Percentiles rank a stretch among this genome's conserved stretches.
These are phyloP conservation scores for Geotrichum cucujoidarum DNA, from an alignment of 1,139 yeast genomes.

Conservation along the genomic window DNA sequence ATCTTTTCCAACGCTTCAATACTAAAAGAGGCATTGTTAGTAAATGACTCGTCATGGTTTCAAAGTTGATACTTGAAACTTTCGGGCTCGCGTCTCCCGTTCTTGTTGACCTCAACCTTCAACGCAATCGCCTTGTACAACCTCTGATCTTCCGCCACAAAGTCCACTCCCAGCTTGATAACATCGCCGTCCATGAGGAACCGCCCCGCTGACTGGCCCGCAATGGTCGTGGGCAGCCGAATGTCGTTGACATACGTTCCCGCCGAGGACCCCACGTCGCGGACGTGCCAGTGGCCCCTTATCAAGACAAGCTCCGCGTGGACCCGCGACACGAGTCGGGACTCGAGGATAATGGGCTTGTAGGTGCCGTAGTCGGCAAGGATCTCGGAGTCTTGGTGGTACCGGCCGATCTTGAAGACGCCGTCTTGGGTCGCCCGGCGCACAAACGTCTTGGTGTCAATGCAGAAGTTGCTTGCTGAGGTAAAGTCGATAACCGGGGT, in stretches of 20 bases:
- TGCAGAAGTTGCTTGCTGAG: slow-evolving; percentile 69
- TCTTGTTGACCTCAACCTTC: slow-evolving; percentile 81
- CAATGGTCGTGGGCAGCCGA: slow-evolving; percentile 75
- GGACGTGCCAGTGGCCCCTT: slow-evolving; percentile 78
- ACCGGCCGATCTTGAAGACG: slow-evolving; percentile 69
- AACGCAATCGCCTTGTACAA: slow-evolving; percentile 89
- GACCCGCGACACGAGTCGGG: slow-evolving; percentile 86
- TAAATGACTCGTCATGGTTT: background rate
- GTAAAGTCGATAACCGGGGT: slow-evolving; percentile 88
- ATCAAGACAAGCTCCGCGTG: slow-evolving; percentile 79
- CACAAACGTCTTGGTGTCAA: slow-evolving; percentile 77
- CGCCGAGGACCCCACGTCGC: slow-evolving; percentile 81
- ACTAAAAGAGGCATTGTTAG: background rate
- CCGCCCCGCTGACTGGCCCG: too few species aligned
- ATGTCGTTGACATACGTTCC: slow-evolving; percentile 91
- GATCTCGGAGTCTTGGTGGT: slow-evolving; percentile 74
- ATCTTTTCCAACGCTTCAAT: slow-evolving; percentile 29
- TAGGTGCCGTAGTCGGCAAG: slow-evolving; percentile 54
- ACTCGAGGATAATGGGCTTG: slow-evolving; percentile 72
- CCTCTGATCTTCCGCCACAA: slow-evolving; percentile 92
- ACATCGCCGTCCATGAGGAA: slow-evolving; percentile 79
- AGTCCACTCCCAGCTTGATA: slow-evolving; percentile 90
- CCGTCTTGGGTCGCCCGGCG: slow-evolving; percentile 66
- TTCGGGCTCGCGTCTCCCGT: slow-evolving; percentile 82
- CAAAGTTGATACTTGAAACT: slow-evolving; percentile 48